A percentile compares a stretch with the other conserved stretches of the same genome.
phyloP scores from a whole-genome alignment of 2,329 filamentous ascomycete genomes.

The Tolypocladium ophioglossoides region DNA sequence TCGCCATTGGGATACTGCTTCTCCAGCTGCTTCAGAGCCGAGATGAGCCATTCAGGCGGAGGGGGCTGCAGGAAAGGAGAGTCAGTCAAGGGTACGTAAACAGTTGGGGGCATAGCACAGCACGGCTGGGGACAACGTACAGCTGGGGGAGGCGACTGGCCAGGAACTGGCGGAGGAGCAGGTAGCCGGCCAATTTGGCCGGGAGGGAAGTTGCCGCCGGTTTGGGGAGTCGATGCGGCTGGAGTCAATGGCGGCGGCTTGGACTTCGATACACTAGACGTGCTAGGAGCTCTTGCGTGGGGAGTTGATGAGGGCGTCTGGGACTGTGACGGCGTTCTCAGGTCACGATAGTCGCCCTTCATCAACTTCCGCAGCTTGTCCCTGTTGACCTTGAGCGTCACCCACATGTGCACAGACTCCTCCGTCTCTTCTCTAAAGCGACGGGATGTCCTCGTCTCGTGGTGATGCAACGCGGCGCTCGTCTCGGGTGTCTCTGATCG shows the following conservation, averaged over 20 bases:
- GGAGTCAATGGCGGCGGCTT: slow-evolving; percentile 28
- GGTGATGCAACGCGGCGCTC: slow-evolving; percentile 46
- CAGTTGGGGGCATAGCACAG: neutral
- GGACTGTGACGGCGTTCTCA: slow-evolving; percentile 23
- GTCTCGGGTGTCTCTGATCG: slow-evolving; percentile 87
- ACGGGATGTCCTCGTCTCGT: slow-evolving; percentile 61
- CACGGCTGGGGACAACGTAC: slow-evolving; percentile 38
- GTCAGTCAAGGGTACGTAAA: slow-evolving; percentile 7
- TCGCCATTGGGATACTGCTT: slow-evolving; percentile 64
- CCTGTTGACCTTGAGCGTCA: slow-evolving; percentile 64
- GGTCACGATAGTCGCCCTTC: slow-evolving; percentile 38
- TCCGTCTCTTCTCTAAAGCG: slow-evolving; percentile 69
- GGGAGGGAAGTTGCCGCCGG: slow-evolving; percentile 28
- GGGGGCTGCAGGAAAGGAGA: slow-evolving; percentile 49
- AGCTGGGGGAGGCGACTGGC: slow-evolving; percentile 42
- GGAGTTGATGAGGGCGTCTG: slow-evolving; percentile 20
- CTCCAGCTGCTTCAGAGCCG: slow-evolving; percentile 59
- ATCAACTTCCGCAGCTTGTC: slow-evolving; percentile 61
- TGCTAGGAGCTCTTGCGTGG: slow-evolving; percentile 19
- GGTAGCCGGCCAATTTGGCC: slow-evolving; percentile 57
- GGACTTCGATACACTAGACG: slow-evolving; percentile 17
- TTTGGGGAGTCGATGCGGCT: slow-evolving; percentile 22
- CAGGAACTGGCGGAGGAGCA: slow-evolving; percentile 50
- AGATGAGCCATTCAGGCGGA: slow-evolving; percentile 74
- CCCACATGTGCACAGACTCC: slow-evolving; percentile 56